Evolutionary conservation across 2,329 filamentous ascomycete species (phyloP).

Genomic region (Aspergillus puulaauensis): DNA sequence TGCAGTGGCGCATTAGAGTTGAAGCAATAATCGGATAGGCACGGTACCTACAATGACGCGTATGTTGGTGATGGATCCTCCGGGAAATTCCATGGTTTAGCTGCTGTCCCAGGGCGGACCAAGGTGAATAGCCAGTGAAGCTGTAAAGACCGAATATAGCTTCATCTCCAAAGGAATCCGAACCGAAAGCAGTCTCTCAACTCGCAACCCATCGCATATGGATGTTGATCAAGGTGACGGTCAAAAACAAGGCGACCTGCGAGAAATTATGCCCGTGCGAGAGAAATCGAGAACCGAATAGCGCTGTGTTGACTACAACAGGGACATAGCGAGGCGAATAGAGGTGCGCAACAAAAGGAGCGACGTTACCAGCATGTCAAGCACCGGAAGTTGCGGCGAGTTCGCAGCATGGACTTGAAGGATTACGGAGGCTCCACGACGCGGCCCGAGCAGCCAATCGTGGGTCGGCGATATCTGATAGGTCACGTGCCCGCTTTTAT

Average conservation of each 20-base stretch:
- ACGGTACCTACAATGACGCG: conserved; percentile 39
- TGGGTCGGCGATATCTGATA: conserved; percentile 11
- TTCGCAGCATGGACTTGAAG: background rate
- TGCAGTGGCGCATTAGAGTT: conserved; percentile 25
- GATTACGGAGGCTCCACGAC: conserved; percentile 28
- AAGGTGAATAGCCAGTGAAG: conserved; percentile 27
- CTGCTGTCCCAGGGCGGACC: conserved; percentile 24
- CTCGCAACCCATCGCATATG: conserved; percentile 20
- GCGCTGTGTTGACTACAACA: background rate
- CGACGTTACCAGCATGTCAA: conserved; percentile 9
- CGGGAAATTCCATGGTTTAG: conserved; percentile 46
- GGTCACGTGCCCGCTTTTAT: conserved; percentile 35
- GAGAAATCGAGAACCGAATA: background rate
- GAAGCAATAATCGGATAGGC: background rate
- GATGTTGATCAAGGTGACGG: conserved; percentile 16
- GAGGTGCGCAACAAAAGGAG: background rate
- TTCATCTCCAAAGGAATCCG: conserved; percentile 34
- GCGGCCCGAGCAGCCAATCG: conserved; percentile 34
- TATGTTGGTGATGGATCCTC: conserved; percentile 42
- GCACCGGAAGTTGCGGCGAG: conserved; percentile 10
- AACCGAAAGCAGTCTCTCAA: conserved; percentile 12
- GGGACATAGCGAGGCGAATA: background rate
- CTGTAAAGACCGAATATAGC: conserved; percentile 23
- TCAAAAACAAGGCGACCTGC: conserved; percentile 21
- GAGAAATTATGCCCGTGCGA: conserved; percentile 17